phyloP scores from a whole-genome alignment of 345 rosid genomes.

The Melaleuca quinquenervia region DNA sequence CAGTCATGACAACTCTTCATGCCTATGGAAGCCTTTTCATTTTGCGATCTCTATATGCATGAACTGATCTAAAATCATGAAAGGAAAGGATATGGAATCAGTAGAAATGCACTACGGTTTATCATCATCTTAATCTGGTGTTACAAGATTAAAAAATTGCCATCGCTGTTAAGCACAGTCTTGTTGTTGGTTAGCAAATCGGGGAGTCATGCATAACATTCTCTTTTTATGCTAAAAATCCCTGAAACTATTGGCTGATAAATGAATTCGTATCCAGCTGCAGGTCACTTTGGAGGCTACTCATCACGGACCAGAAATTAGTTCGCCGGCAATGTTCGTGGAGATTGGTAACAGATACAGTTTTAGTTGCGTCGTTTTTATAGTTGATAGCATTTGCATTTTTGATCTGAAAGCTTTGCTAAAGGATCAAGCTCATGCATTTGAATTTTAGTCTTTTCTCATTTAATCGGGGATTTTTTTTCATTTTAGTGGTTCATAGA shows the following conservation, averaged over 20 bases:
- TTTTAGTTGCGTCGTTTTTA: not conserved
- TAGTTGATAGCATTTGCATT: no score
- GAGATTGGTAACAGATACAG: conserved; percentile 46
- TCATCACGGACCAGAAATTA: conserved; percentile 75
- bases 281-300: conserved; percentile 87
- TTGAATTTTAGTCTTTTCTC: not conserved
- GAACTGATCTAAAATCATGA: not conserved
- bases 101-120: not conserved
- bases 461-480: not conserved
- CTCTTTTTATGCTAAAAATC: not conserved
- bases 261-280: not conserved
- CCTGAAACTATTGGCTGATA: not conserved
- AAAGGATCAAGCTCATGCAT: not conserved
- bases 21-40: not conserved
- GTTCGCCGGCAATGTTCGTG: conserved; percentile 65
- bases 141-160: not conserved
- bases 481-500: not conserved
- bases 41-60: not conserved
- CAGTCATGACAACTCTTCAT: not conserved
- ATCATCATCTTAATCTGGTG: not conserved
- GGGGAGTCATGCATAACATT: not conserved
- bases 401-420: not conserved
- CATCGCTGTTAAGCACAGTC: not conserved
- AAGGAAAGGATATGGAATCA: not conserved
- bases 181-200: not conserved